These are phyloP conservation scores for Aspergillus udagawae DNA, from an alignment of 2,329 filamentous ascomycete species.

Conservation along the genomic window DNA sequence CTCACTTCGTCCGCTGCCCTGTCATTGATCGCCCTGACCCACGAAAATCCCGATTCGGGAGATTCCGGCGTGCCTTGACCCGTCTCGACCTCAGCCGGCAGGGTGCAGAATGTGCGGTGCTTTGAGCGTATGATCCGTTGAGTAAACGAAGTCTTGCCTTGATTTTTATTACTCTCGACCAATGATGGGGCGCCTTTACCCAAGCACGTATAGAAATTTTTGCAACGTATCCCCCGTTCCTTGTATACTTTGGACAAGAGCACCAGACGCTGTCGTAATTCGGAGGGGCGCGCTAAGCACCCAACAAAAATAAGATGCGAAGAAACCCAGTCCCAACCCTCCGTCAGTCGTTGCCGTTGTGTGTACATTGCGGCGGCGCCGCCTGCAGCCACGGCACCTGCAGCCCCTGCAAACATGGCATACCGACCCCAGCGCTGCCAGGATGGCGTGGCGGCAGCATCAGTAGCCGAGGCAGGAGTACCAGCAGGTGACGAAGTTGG, in stretches of 20 bases:
- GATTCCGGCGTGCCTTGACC: conserved; percentile 19
- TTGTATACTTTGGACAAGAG: conserved; percentile 61
- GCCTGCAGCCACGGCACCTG: conserved; percentile 73
- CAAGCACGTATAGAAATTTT: conserved; percentile 82
- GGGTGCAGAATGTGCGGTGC: conserved; percentile 82
- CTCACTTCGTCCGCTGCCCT: conserved; percentile 71
- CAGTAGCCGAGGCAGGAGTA: conserved; percentile 32
- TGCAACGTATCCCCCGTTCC: conserved; percentile 70
- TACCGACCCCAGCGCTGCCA: conserved; percentile 84
- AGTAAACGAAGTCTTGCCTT: conserved; percentile 27
- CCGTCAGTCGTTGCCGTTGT: conserved; percentile 73
- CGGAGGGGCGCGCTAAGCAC: conserved; percentile 77
- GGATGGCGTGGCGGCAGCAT: conserved; percentile 44
- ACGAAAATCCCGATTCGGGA: conserved; percentile 47
- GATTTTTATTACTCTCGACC: conserved; percentile 19
- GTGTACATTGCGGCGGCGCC: conserved; percentile 82
- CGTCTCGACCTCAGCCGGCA: conserved; percentile 56
- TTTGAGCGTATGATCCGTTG: conserved; percentile 43
- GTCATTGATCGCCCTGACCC: conserved; percentile 73
- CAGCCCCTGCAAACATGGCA: conserved; percentile 79
- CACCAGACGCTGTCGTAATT: conserved; percentile 70
- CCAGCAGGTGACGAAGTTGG: conserved; percentile 29
- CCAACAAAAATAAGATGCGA: conserved; percentile 93
- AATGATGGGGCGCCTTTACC: conserved; percentile 58
- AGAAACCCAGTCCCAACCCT: conserved; percentile 75